Percentiles rank a stretch among this genome's conserved stretches.
Conservation (phyloP, 2,329 filamentous ascomycete genomes). For the Talaromyces islandicus region DNA sequence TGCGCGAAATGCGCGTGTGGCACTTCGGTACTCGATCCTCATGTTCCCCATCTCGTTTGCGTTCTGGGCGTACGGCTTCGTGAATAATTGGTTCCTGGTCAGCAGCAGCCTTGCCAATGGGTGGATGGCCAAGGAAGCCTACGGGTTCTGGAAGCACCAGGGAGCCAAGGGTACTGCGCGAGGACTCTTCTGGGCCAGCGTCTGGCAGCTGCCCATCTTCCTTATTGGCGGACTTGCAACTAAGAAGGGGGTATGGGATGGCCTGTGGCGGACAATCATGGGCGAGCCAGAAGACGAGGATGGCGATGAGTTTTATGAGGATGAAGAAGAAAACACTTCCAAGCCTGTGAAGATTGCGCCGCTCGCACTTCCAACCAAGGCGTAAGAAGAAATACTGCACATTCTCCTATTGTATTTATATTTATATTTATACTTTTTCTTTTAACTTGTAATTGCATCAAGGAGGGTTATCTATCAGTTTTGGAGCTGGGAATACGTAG, state of each 20-base stretch:
- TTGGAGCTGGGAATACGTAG: background rate
- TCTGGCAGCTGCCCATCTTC: slow-evolving; percentile 89
- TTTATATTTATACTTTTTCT: background rate
- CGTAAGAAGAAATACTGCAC: background rate
- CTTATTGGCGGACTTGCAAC: slow-evolving; percentile 85
- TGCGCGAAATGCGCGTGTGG: slow-evolving; percentile 76
- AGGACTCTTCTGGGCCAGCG: slow-evolving; percentile 91
- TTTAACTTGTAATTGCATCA: background rate
- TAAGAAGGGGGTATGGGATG: slow-evolving; percentile 87
- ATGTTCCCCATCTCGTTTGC: slow-evolving; percentile 83
- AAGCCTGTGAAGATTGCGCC: background rate
- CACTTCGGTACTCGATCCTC: slow-evolving; percentile 74
- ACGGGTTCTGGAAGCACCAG: slow-evolving; percentile 71
- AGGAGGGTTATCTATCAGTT: background rate
- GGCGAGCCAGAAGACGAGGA: slow-evolving; percentile 55
- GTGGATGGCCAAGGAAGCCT: slow-evolving; percentile 77
- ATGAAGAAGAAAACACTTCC: slow-evolving; percentile 31
- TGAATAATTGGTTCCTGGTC: slow-evolving; percentile 75
- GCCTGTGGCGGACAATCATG: slow-evolving; percentile 66
- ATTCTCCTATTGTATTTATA: background rate
- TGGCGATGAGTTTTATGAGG: slow-evolving; percentile 44
- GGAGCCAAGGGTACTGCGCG: slow-evolving; percentile 76
- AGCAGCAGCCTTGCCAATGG: slow-evolving; percentile 77
- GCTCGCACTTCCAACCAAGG: background rate
- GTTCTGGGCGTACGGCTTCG: slow-evolving; percentile 72